Base-by-base conservation (phyloP, 2,329 filamentous ascomycete genomes). In the Xylariales sp. region DNA sequence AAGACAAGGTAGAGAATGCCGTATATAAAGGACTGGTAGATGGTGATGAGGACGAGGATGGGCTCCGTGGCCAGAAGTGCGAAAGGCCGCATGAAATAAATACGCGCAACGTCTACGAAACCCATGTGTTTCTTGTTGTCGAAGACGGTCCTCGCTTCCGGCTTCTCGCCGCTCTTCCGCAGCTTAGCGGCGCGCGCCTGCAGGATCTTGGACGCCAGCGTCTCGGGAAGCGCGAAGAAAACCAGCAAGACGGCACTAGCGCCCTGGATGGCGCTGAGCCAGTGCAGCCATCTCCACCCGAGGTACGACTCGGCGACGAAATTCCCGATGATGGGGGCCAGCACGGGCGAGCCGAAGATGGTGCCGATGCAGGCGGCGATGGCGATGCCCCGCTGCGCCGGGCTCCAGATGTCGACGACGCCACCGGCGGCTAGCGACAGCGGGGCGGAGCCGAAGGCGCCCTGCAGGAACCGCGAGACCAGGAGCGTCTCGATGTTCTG, bases 1-100 rank as follows among this genome's bases (percentile, higher is more conserved):
- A 86, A 77, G 0, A 79, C 81, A 53, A 85, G 76, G 71, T 84
- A 85, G 18, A 85, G 76, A 3, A 85, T 73, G 3, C 78, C 79
- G 64, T 84, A 86, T 30, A 83, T 79, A 67, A 84, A 84, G 0
- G 81, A 79, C 5, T 80, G 80, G 62, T 83, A 83, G 14, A 83
- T 71, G 1, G 82, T 79, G 36, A 85, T 81, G 45, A 78, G 79
- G 1, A 80, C 78, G 10, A 85, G 80, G 73, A 85, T 84, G 0
- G 83, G 83, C 67, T 85, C 82, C 0, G 80, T 83, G 16, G 79
- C 67, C 3, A 86, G 75, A 82, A 86, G 68, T 61, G 50, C 69
- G 69, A 67, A 74, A 65, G 65, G 73, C 12, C 67, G 60, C 50
- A 64, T 48, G 49, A 69, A 54, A 41, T 69, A 69, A 16, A 67